These are phyloP conservation scores for Comarum palustre DNA, from an alignment of 306 rosid species.

Conservation along the genomic window DNA sequence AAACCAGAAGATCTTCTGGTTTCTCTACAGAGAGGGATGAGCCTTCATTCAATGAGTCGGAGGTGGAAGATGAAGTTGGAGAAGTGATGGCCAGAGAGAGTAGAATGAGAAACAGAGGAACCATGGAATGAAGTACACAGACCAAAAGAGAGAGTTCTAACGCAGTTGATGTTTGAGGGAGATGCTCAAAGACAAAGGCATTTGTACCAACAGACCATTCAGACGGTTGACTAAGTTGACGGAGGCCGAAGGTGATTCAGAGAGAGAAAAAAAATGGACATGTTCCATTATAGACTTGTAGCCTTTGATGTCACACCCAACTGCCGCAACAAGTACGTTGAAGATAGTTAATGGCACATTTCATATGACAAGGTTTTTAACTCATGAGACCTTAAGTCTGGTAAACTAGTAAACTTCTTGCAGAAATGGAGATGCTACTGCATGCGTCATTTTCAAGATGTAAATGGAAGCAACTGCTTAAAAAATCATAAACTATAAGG, in stretches of 20 bases:
- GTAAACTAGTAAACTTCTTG: conserved; percentile 19
- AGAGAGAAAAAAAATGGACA: too few relatives aligned
- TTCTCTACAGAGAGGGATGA: conserved; percentile 40
- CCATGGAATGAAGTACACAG: conserved; percentile 9
- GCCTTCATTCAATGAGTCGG: conserved; percentile 24
- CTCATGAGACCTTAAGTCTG: background rate
- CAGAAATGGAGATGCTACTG: background rate
- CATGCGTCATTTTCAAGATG: background rate
- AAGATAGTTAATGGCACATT: background rate
- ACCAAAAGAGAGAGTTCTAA: background rate
- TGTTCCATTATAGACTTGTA: background rate
- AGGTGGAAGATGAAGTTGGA: conserved; percentile 25
- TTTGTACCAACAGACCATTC: background rate
- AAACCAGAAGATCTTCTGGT: conserved; percentile 29
- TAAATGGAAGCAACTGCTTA: background rate
- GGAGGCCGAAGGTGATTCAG: background rate
- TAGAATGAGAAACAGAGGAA: conserved; percentile 11
- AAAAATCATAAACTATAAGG: background rate
- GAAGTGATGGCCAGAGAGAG: conserved; percentile 13
- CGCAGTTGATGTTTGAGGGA: too few relatives aligned
- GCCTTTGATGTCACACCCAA: background rate
- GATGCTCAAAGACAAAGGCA: background rate
- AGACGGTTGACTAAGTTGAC: background rate
- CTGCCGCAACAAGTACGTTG: background rate
- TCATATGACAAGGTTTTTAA: background rate